Evolutionary conservation across 2,329 filamentous ascomycete species (phyloP), one percentile per base, ranked within the genome.

Genomic region (Fusarium irregulare): DNA sequence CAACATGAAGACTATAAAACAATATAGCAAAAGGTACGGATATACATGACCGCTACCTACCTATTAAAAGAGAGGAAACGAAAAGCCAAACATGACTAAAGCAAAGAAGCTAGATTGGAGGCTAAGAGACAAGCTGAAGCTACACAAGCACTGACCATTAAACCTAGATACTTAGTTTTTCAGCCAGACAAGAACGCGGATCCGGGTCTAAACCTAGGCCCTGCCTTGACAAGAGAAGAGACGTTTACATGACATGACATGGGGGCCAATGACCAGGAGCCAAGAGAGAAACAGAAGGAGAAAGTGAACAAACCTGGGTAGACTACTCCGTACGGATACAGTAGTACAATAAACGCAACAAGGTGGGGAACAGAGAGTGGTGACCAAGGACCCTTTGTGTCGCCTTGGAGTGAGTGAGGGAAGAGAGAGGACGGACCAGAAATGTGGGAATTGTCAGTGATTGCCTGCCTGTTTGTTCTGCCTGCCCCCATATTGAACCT

Each of bases 351-450:
- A 63, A 71, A 69, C 56, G 59, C 57, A 65, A 51, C 60, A 60
- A 57, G 63, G 71, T 68, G 71, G 71, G n/a, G 58, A 64, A 48
- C 11, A 28, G 32, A 51, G 7, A 34, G 30, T 54, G 46, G 51
- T 41, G 34, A 37, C 34, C 71, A 63, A 66, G 66, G 69, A 60
- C 66, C 65, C 60, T 71, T 71, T 66, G 58, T 66, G 58, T 50
- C 37, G 42, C 48, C 64, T 58, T 46, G 44, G 21, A 42, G 34
- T 49, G 55, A 63, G 58, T 48, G 55, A 63, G 56, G 57, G 56
- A 49, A 7, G 23, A 60, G 58, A 64, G 58, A 64, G 57, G 32
- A 28, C 13, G 41, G 30, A 54, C 34, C 48, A 59, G 45, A 68
- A 56, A 68, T 53, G 63, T 70, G 60, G 62, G 60, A 64, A 64